A percentile compares a stretch with the other conserved stretches of the same genome.
Conservation (phyloP, 148 eudicot species). For the Amaranthus cruentus region DNA sequence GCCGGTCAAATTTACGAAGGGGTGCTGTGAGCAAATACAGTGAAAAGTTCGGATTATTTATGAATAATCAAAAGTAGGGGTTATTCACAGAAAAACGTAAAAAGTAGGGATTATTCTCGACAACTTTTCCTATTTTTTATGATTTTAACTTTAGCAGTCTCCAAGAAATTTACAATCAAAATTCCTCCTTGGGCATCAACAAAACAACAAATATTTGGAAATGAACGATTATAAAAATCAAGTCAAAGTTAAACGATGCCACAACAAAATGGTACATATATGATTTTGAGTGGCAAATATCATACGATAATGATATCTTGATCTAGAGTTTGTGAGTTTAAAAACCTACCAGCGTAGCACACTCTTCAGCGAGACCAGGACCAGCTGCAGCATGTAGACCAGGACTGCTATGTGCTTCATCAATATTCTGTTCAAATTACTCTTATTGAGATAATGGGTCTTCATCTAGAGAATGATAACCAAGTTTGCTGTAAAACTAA, state of each 20-base stretch:
- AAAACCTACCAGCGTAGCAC: conserved; percentile 73
- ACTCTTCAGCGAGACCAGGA: conserved; percentile 96
- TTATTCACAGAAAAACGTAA: too few relatives aligned
- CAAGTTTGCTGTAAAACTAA: not conserved
- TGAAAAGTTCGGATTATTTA: too few relatives aligned
- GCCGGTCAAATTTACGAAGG: too few relatives aligned
- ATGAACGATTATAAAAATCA: not conserved
- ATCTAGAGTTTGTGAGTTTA: not conserved
- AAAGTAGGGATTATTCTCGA: too few relatives aligned
- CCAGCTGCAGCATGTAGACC: conserved; percentile 99
- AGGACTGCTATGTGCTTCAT: conserved; percentile 96
- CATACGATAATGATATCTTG: not conserved
- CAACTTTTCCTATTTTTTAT: too few relatives aligned
- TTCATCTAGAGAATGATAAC: not conserved
- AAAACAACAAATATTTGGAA: too few relatives aligned
- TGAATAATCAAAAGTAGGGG: too few relatives aligned
- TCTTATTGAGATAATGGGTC: conserved; percentile 4
- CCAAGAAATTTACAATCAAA: too few relatives aligned
- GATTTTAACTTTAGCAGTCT: too few relatives aligned
- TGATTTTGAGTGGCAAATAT: not conserved
- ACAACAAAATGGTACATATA: conserved; percentile 1
- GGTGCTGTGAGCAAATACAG: too few relatives aligned
- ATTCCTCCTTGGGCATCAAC: too few relatives aligned
- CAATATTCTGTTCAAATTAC: conserved; percentile 57
- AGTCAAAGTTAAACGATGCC: not conserved